A percentile compares a stretch with the other conserved stretches of the same genome.
phyloP scores from a whole-genome alignment of 139 green algal genomes.

The Astrephomene gubernaculifera region DNA sequence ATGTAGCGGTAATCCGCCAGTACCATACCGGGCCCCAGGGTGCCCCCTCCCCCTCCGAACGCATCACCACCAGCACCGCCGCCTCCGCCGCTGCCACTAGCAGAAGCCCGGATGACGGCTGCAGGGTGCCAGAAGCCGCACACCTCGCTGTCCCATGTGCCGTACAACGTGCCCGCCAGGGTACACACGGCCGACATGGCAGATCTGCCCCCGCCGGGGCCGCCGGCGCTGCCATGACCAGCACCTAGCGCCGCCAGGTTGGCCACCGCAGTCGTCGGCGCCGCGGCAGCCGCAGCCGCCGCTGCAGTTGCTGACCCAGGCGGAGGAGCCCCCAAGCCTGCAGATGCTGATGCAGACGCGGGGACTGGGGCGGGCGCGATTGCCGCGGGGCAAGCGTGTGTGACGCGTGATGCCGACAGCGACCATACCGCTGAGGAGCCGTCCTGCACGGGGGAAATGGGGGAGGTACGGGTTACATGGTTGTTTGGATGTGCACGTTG shows the following conservation, averaged over 20 bases:
- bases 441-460: constrained; percentile 25
- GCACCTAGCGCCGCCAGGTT: neutral
- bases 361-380: neutral
- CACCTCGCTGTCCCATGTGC: constrained; percentile 16
- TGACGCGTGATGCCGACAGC: neutral
- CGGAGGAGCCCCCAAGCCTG: neutral
- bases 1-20: constrained; percentile 19
- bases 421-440: constrained; percentile 5
- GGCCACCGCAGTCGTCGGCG: too few relatives aligned
- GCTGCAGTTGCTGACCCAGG: too few relatives aligned
- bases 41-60: too few relatives aligned
- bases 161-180: neutral
- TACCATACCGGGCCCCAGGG: neutral
- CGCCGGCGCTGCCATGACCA: neutral
- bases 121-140: constrained; percentile 40
- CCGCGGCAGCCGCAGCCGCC: neutral
- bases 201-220: neutral
- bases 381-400: neutral
- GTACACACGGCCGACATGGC: neutral
- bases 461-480: too few relatives aligned
- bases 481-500: too few relatives aligned
- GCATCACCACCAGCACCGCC: too few relatives aligned
- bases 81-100: neutral
- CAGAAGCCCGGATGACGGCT: neutral
- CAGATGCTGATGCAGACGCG: neutral